phyloP scores from a whole-genome alignment of 2,329 filamentous ascomycete species.

The Xylaria sp. region DNA sequence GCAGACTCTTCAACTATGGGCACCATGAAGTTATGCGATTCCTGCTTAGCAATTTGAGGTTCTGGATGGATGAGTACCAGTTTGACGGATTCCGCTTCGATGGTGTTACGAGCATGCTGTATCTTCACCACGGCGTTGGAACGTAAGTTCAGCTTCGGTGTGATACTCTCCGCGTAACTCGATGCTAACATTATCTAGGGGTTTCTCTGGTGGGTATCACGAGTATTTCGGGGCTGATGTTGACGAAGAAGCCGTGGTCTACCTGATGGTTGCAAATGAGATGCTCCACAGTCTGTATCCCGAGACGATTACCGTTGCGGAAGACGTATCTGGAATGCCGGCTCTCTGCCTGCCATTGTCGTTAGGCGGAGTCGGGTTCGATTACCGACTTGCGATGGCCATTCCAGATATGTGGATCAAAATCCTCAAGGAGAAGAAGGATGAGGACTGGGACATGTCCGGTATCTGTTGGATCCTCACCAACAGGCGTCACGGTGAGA shows the following conservation, averaged over 20 bases:
- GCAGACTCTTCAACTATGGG: slow-evolving; percentile 95
- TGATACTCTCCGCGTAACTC: neutral
- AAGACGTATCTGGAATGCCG: slow-evolving; percentile 98
- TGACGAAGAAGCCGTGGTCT: slow-evolving; percentile 91
- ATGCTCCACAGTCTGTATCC: slow-evolving; percentile 92
- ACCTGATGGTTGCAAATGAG: slow-evolving; percentile 95
- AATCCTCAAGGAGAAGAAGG: slow-evolving; percentile 89
- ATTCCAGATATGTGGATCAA: slow-evolving; percentile 99
- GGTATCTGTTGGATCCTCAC: slow-evolving; percentile 85
- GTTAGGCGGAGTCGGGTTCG: slow-evolving; percentile 91
- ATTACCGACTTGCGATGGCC: slow-evolving; percentile 97
- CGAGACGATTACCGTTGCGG: slow-evolving; percentile 85
- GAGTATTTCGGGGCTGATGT: slow-evolving; percentile 92
- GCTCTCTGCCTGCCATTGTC: slow-evolving; percentile 86
- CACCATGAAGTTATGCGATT: slow-evolving; percentile 95
- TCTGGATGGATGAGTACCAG: slow-evolving; percentile 98
- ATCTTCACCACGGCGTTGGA: slow-evolving; percentile 93
- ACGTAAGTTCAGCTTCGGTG: slow-evolving; percentile 63
- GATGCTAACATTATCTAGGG: slow-evolving; percentile 54
- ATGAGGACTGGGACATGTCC: slow-evolving; percentile 89
- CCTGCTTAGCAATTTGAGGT: slow-evolving; percentile 89
- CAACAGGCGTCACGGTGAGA: slow-evolving; percentile 92
- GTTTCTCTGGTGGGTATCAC: slow-evolving; percentile 96
- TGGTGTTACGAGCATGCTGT: slow-evolving; percentile 98
- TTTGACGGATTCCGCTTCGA: slow-evolving; percentile 99